Percentiles rank a stretch among this genome's conserved stretches.
Evolutionary conservation across 2,329 filamentous ascomycete genomes (phyloP).

Genomic region (Coniochaeta sp.): DNA sequence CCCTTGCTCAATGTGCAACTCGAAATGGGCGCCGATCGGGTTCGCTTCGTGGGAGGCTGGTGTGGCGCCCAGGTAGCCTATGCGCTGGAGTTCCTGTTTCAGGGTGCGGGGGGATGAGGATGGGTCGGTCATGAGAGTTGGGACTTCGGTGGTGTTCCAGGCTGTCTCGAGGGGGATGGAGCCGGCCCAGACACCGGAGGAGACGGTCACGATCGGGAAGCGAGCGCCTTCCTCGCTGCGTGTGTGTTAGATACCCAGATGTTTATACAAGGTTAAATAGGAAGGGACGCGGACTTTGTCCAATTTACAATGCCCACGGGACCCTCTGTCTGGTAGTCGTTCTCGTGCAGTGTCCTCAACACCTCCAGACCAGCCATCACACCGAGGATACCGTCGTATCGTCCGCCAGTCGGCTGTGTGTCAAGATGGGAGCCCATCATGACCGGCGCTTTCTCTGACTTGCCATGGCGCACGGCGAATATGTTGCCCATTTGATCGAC

Average conservation of each 20-base stretch:
- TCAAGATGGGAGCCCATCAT: slow-evolving; percentile 66
- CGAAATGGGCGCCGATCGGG: slow-evolving; percentile 71
- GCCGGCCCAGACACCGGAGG: slow-evolving; percentile 72
- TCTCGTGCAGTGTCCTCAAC: slow-evolving; percentile 59
- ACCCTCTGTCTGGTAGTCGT: slow-evolving; percentile 59
- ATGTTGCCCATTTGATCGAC: slow-evolving; percentile 76
- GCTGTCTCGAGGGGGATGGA: slow-evolving; percentile 53
- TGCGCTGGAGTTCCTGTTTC: slow-evolving; percentile 61
- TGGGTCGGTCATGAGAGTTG: slow-evolving; percentile 30
- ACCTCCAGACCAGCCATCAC: slow-evolving; percentile 68
- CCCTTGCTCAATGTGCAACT: slow-evolving; percentile 80
- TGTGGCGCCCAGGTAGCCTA: slow-evolving; percentile 58
- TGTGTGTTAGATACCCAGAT: background rate
- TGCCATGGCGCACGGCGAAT: slow-evolving; percentile 63
- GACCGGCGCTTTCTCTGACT: slow-evolving; percentile 44
- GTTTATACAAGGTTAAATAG: background rate
- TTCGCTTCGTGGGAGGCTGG: slow-evolving; percentile 49
- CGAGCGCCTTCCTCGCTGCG: slow-evolving; percentile 70
- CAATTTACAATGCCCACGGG: slow-evolving; percentile 71
- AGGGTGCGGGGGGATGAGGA: slow-evolving; percentile 43
- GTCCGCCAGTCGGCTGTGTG: slow-evolving; percentile 55
- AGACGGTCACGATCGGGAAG: slow-evolving; percentile 67
- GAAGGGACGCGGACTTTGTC: slow-evolving; percentile 49
- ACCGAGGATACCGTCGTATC: slow-evolving; percentile 73
- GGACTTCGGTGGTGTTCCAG: slow-evolving; percentile 53